These are phyloP conservation scores for Wallacemonas rigidus DNA, from an alignment of 208 protist genomes.

Conservation along the genomic window DNA sequence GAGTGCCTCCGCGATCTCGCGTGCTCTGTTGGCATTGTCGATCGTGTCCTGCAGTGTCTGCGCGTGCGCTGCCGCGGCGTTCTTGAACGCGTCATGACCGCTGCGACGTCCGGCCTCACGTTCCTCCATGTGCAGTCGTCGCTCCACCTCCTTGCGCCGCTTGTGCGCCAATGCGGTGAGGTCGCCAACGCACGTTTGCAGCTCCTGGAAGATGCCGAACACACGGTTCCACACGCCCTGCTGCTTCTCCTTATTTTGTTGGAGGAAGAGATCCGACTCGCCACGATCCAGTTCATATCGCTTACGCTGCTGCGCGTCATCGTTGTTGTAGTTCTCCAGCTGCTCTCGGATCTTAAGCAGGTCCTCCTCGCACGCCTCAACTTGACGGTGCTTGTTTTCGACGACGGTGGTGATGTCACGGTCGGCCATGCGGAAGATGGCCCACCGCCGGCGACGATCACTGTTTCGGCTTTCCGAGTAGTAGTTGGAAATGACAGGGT, in stretches of 20 bases:
- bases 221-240: conserved; percentile 89
- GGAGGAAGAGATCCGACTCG: conserved; percentile 76
- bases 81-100: conserved; percentile 81
- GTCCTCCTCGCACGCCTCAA: conserved; percentile 90
- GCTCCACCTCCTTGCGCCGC: conserved; percentile 74
- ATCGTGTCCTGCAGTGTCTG: conserved; percentile 83
- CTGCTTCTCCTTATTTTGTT: conserved; percentile 92
- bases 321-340: conserved; percentile 83
- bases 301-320: conserved; percentile 79
- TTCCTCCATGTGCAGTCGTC: conserved; percentile 83
- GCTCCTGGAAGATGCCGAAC: conserved; percentile 73
- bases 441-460: conserved; percentile 86
- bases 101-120: conserved; percentile 79
- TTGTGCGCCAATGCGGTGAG: conserved; percentile 60
- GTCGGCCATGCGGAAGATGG: conserved; percentile 91
- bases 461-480: conserved; percentile 73
- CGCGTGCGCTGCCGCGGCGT: conserved; percentile 67
- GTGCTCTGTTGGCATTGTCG: conserved; percentile 72
- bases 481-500: conserved; percentile 85
- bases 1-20: conserved; percentile 73
- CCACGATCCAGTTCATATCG: conserved; percentile 78
- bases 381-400: conserved; percentile 81
- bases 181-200: conserved; percentile 71
- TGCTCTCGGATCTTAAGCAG: conserved; percentile 83
- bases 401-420: conserved; percentile 89